phyloP scores from a whole-genome alignment of 495 filamentous ascomycete species.

The Aspergillus cavernicola region DNA sequence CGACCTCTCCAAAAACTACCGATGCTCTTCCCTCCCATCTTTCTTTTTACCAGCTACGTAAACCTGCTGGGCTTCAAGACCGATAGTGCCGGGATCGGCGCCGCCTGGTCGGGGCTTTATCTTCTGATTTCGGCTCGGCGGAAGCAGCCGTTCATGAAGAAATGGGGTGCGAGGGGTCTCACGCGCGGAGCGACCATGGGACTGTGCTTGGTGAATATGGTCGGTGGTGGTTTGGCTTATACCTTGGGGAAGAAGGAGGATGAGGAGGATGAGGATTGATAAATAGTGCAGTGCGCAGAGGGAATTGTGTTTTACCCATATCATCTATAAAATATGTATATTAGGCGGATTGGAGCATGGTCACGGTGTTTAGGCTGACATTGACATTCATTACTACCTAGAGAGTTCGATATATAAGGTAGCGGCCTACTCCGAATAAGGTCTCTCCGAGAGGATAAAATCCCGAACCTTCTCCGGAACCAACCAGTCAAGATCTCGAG shows the following conservation, averaged over 20 bases:
- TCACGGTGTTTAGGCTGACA: conserved; percentile 16
- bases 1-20: conserved; percentile 73
- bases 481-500: conserved; percentile 53
- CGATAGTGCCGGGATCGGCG: conserved; percentile 78
- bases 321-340: conserved; percentile 5
- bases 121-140: conserved; percentile 69
- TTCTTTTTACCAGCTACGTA: conserved; percentile 84
- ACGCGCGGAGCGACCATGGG: conserved; percentile 70
- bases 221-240: conserved; percentile 70
- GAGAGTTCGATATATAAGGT: neutral
- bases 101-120: conserved; percentile 85
- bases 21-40: conserved; percentile 75
- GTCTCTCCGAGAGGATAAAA: conserved; percentile 48
- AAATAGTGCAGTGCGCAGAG: neutral
- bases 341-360: conserved; percentile 10
- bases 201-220: conserved; percentile 63
- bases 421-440: conserved; percentile 27
- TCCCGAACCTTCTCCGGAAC: conserved; percentile 59
- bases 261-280: conserved; percentile 43
- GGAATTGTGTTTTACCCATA: no score
- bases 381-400: conserved; percentile 4
- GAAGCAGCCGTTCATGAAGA: conserved; percentile 54
- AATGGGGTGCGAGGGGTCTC: conserved; percentile 64
- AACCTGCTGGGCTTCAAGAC: conserved; percentile 73
- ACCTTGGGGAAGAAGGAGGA: conserved; percentile 54